phyloP scores from a whole-genome alignment of 805 yeast species.

The Pichia thaimueangensis region DNA sequence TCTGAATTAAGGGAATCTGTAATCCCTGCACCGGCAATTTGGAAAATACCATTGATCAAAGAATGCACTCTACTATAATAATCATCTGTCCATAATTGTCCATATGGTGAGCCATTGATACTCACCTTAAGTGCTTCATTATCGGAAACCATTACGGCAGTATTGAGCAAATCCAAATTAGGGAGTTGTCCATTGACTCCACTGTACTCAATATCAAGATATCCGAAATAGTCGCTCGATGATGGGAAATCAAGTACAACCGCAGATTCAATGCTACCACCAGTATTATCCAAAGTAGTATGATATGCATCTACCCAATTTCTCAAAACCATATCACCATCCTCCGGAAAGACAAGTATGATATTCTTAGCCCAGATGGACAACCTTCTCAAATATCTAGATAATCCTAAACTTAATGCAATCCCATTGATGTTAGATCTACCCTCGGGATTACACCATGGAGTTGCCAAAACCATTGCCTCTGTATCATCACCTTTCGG shows the following conservation, averaged over 20 bases:
- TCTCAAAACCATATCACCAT: conserved; percentile 61
- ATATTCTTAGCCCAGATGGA: conserved; percentile 95
- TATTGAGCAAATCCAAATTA: conserved; percentile 80
- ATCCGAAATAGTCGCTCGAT: conserved; percentile 59
- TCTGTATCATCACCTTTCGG: conserved; percentile 97
- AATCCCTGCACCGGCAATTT: conserved; percentile 67
- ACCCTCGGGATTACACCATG: conserved; percentile 70
- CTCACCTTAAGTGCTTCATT: conserved; percentile 72
- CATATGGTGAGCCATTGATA: conserved; percentile 51
- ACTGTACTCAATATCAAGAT: conserved; percentile 68
- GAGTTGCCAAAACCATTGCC: conserved; percentile 84
- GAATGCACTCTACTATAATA: conserved; percentile 54
- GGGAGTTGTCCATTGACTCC: conserved; percentile 97
- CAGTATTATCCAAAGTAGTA: conserved; percentile 73
- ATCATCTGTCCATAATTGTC: conserved; percentile 39
- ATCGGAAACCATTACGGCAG: conserved; percentile 64
- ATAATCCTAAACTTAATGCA: conserved; percentile 62
- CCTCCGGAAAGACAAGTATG: conserved; percentile 74
- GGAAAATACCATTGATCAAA: conserved; percentile 57
- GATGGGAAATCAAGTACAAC: conserved; percentile 72
- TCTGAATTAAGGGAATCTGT: conserved; percentile 59
- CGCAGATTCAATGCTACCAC: conserved; percentile 92
- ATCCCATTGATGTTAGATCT: conserved; percentile 74
- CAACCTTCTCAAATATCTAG: conserved; percentile 77
- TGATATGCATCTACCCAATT: conserved; percentile 95